Conservation (phyloP, 2,329 filamentous ascomycete species). For the Cladosporium halotolerans region DNA sequence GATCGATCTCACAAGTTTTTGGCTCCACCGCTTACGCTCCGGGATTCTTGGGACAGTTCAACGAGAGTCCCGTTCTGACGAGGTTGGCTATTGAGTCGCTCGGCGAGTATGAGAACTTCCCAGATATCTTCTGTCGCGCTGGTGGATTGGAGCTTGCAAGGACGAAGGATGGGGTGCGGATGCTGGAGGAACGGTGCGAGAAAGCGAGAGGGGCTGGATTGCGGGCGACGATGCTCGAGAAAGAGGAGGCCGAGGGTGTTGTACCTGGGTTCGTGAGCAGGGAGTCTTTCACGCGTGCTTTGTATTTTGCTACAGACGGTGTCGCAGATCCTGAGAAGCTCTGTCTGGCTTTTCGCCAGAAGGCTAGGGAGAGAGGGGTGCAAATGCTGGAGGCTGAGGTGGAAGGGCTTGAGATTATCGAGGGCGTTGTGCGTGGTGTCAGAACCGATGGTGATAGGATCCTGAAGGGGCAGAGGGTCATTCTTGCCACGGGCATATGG, state of each 20-base stretch:
- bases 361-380: background rate
- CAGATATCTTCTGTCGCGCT: slow-evolving; percentile 3
- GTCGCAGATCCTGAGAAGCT: slow-evolving; percentile 10
- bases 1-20: slow-evolving; percentile 21
- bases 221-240: background rate
- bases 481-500: slow-evolving; percentile 26
- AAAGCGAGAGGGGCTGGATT: background rate
- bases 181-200: background rate
- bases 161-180: slow-evolving; percentile 4
- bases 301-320: slow-evolving; percentile 12
- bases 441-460: background rate
- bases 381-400: background rate
- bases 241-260: background rate
- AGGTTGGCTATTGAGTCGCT: slow-evolving; percentile 25
- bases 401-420: background rate
- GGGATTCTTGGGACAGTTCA: slow-evolving; percentile 33
- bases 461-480: background rate
- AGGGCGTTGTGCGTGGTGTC: background rate
- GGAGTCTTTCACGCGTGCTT: background rate
- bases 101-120: slow-evolving; percentile 5
- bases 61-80: slow-evolving; percentile 28
- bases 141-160: slow-evolving; percentile 10
- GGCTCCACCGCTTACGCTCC: slow-evolving; percentile 33
- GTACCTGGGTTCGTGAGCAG: background rate
- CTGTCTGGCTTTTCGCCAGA: slow-evolving; percentile 2